Conservation (phyloP, 2,329 filamentous ascomycete genomes). For the Pezicula carpinea region DNA sequence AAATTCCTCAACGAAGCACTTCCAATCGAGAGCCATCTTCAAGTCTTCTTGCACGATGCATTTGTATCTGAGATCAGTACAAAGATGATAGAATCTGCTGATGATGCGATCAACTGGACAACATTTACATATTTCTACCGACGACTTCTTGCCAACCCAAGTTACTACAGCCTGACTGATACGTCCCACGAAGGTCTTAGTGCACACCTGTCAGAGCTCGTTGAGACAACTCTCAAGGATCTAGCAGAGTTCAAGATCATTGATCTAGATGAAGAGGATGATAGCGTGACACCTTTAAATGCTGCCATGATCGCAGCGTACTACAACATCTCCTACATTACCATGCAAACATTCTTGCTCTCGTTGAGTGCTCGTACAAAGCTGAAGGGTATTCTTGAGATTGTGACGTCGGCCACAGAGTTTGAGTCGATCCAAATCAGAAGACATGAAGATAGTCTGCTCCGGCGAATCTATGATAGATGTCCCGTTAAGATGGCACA, state of each 20-base stretch:
- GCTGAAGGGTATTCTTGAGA: conserved; percentile 94
- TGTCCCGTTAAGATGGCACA: conserved; percentile 94
- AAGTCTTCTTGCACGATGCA: conserved; percentile 87
- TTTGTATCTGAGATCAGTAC: conserved; percentile 98
- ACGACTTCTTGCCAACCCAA: conserved; percentile 88
- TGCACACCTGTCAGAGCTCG: conserved; percentile 87
- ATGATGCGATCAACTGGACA: conserved; percentile 97
- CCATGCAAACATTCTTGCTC: conserved; percentile 96
- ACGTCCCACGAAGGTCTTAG: conserved; percentile 91
- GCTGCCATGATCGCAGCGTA: conserved; percentile 97
- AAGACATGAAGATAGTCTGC: conserved; percentile 81
- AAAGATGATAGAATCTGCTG: conserved; percentile 89
- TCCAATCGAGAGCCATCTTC: conserved; percentile 90
- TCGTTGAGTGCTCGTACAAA: conserved; percentile 86
- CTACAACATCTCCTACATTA: conserved; percentile 99
- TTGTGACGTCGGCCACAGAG: conserved; percentile 93
- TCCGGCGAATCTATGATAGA: conserved; percentile 90
- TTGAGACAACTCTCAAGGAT: conserved; percentile 89
- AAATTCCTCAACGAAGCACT: conserved; percentile 97
- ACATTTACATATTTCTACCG: conserved; percentile 99
- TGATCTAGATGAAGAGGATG: conserved; percentile 91
- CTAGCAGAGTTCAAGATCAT: conserved; percentile 91
- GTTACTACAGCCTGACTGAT: conserved; percentile 87
- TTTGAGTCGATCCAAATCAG: conserved; percentile 94
- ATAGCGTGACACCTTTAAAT: conserved; percentile 83